phyloP scores from a whole-genome alignment of 1,284 basidiomycete species.

The Cutaneotrichosporon cutaneum region DNA sequence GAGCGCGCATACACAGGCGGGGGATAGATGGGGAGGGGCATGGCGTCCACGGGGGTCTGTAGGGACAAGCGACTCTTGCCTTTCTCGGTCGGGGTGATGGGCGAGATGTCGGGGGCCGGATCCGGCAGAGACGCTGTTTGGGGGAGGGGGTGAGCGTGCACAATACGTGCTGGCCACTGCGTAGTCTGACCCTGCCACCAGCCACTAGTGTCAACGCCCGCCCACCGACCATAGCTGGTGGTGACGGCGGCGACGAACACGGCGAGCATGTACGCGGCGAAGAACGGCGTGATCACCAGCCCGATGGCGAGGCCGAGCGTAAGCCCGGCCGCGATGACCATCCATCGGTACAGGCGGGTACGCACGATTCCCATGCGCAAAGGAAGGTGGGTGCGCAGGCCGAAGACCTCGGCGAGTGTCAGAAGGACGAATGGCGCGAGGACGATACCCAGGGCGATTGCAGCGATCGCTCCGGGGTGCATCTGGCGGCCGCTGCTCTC shows the following conservation, averaged over 20 bases:
- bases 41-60: neutral
- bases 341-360: neutral
- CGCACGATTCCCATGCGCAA: too few species aligned
- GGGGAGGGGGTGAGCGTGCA: neutral
- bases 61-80: neutral
- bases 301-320: neutral
- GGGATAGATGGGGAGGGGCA: neutral
- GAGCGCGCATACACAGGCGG: neutral
- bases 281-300: neutral
- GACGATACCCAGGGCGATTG: neutral
- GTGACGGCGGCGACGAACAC: neutral
- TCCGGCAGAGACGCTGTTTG: neutral
- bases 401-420: neutral
- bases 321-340: neutral
- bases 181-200: slow-evolving; percentile 1
- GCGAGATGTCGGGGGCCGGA: too few species aligned
- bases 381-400: neutral
- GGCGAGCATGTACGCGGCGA: neutral
- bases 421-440: neutral
- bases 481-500: too few species aligned
- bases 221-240: neutral
- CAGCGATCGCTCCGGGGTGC: neutral
- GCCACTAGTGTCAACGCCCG: neutral
- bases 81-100: neutral
- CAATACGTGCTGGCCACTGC: neutral